Evolutionary conservation across 192 early-diverging fungal species (phyloP).

Genomic region (Coemansia javaensis): DNA sequence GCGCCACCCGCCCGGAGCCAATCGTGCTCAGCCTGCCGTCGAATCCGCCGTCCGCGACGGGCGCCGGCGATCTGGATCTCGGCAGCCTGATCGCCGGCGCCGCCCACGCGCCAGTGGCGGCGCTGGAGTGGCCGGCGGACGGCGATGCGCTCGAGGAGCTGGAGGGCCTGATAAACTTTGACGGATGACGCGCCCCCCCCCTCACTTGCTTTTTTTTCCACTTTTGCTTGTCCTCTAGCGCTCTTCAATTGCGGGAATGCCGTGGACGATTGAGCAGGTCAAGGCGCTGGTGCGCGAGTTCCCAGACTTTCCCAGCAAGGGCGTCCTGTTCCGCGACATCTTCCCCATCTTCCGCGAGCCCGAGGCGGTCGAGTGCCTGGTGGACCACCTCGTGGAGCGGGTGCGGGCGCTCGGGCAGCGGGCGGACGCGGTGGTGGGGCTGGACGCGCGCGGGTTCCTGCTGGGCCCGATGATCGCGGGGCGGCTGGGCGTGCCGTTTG

Average conservation of each 20-base stretch:
- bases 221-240: neutral
- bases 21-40: conserved; percentile 19
- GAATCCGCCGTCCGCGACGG: conserved; percentile 31
- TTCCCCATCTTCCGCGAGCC: conserved; percentile 96
- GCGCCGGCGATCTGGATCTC: conserved; percentile 16
- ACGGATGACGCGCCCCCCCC: conserved; percentile 10
- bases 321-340: conserved; percentile 96
- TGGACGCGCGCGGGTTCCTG: conserved; percentile 97
- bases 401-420: conserved; percentile 60
- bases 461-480: conserved; percentile 88
- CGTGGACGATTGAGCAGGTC: conserved; percentile 46
- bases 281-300: conserved; percentile 51
- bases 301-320: conserved; percentile 80
- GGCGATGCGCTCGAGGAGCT: conserved; percentile 46
- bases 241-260: conserved; percentile 17
- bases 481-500: conserved; percentile 85
- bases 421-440: conserved; percentile 87
- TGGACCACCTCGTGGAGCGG: conserved; percentile 82
- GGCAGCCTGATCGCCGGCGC: conserved; percentile 16
- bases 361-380: conserved; percentile 82
- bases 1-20: neutral
- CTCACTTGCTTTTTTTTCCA: neutral
- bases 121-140: conserved; percentile 31
- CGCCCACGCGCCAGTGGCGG: conserved; percentile 6
- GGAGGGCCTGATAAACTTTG: conserved; percentile 51